These are phyloP conservation scores for Plasmodium gallinaceum DNA, from an alignment of 169 alveolate species.

Conservation along the genomic window DNA sequence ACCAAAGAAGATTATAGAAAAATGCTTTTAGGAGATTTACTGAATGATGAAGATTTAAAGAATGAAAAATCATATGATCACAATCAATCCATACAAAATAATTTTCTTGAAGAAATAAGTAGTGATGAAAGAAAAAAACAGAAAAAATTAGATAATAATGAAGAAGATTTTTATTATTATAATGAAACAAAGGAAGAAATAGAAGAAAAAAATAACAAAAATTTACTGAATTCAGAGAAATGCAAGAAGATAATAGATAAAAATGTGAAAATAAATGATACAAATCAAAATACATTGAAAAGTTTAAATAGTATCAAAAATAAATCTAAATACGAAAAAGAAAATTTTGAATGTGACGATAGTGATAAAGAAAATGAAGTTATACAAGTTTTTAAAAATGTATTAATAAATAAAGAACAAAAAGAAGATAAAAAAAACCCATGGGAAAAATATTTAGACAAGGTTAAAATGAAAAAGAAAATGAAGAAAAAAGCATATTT, in stretches of 20 bases:
- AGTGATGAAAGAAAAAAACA: background rate
- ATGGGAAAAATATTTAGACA: conserved; percentile 67
- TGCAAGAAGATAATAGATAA: background rate
- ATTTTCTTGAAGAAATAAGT: background rate
- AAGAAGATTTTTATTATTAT: background rate
- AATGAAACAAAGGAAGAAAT: background rate
- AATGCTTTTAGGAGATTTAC: conserved; percentile 76
- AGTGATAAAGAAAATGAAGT: conserved; percentile 72
- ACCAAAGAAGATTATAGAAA: conserved; percentile 73
- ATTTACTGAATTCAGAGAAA: background rate
- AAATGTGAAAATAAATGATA: background rate
- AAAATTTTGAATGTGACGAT: conserved; percentile 4
- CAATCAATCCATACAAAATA: background rate
- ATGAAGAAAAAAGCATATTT: conserved; percentile 68
- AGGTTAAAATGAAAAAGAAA: conserved; percentile 48
- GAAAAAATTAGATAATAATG: background rate
- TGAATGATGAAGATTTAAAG: conserved; percentile 5
- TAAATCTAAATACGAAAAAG: conserved; percentile 9
- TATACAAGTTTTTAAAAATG: conserved; percentile 49
- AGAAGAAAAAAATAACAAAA: background rate
- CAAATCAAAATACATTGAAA: background rate
- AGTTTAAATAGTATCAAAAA: conserved; percentile 22
- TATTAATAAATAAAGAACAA: conserved; percentile 46
- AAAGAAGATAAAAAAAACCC: conserved; percentile 66
- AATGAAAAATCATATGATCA: background rate